Conservation (phyloP, 2,329 filamentous ascomycete genomes). For the Pseudogymnoascus sp. region DNA sequence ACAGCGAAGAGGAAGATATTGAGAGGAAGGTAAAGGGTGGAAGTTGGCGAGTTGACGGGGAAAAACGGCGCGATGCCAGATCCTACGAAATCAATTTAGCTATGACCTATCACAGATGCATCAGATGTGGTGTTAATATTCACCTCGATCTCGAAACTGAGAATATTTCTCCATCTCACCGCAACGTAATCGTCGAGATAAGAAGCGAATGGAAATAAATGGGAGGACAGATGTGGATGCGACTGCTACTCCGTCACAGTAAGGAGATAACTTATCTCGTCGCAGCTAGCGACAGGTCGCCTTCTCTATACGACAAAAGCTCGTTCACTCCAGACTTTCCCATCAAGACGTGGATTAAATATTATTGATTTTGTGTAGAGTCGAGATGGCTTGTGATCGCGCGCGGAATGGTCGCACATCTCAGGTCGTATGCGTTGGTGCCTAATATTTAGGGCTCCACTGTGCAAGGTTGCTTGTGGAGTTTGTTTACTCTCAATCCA, state of each 20-base stretch:
- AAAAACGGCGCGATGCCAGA: slow-evolving; percentile 96
- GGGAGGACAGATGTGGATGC: not conserved
- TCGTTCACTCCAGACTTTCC: slow-evolving; percentile 1
- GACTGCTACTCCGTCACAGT: not conserved
- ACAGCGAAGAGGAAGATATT: slow-evolving; percentile 69
- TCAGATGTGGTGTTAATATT: slow-evolving; percentile 15
- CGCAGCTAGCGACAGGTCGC: slow-evolving; percentile 8
- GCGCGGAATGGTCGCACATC: not conserved
- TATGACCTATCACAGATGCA: slow-evolving; percentile 17
- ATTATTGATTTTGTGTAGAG: not conserved
- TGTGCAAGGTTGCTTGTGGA: slow-evolving; percentile 5
- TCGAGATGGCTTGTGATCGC: not conserved
- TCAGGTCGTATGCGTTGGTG: not conserved
- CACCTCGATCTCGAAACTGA: slow-evolving; percentile 67
- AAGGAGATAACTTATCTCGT: slow-evolving; percentile 7
- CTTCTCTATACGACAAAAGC: slow-evolving; percentile 7
- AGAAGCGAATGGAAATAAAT: not conserved
- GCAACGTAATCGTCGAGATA: not conserved
- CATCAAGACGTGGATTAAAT: not conserved
- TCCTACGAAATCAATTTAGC: slow-evolving; percentile 45
- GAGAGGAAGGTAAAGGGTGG: slow-evolving; percentile 55
- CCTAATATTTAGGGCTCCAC: not conserved
- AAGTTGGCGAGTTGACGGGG: slow-evolving; percentile 62
- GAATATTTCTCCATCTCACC: slow-evolving; percentile 65
- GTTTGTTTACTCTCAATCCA: slow-evolving; percentile 9